These are phyloP conservation scores for Podospora anserina DNA, from an alignment of 495 filamentous ascomycete genomes.

Conservation along the genomic window DNA sequence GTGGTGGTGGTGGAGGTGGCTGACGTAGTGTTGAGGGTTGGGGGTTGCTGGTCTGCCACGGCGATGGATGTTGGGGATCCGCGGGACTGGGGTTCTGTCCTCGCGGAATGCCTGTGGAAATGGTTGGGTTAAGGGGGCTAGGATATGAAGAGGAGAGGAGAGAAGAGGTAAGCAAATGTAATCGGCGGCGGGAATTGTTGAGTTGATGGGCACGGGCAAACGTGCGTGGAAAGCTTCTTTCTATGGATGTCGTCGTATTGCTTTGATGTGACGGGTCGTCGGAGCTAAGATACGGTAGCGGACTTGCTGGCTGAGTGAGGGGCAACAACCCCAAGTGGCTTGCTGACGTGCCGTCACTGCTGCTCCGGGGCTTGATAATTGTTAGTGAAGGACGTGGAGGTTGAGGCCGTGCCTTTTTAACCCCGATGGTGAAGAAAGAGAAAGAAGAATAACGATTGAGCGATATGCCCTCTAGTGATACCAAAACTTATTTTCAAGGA, in stretches of 20 bases:
- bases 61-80: constrained; percentile 2
- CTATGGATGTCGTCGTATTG: neutral
- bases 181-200: neutral
- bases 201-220: neutral
- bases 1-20: constrained; percentile 1
- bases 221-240: constrained; percentile 4
- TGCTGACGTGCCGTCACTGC: constrained; percentile 6
- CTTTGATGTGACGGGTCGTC: neutral
- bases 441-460: too few species aligned
- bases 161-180: neutral
- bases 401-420: too few species aligned
- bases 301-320: neutral
- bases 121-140: neutral
- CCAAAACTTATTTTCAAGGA: too few species aligned
- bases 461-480: too few species aligned
- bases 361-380: neutral
- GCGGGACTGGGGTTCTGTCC: constrained; percentile 9
- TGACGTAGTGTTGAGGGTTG: neutral
- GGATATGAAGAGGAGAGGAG: neutral
- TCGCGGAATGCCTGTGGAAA: neutral
- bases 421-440: too few species aligned
- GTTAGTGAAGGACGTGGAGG: neutral
- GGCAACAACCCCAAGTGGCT: neutral
- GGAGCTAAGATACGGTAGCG: neutral
- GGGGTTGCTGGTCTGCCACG: constrained; percentile 10